Evolutionary conservation across 805 yeast genomes (phyloP).

Genomic region (Schwanniomyces yamadae): DNA sequence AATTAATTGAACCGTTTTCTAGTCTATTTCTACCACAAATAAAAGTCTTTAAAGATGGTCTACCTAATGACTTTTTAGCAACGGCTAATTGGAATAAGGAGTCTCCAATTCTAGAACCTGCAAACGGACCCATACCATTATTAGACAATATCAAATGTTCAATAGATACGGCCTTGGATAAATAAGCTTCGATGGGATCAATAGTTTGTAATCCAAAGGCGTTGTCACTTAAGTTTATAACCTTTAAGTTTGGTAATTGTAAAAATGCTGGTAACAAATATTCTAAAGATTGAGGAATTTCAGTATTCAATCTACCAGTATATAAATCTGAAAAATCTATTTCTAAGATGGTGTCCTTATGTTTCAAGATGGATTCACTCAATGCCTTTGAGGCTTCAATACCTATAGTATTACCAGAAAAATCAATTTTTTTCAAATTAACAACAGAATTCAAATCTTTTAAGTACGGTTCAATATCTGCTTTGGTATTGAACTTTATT

Average conservation of each 20-base stretch:
- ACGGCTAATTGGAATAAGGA: conserved; percentile 71
- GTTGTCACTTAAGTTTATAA: conserved; percentile 86
- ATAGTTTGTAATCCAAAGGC: conserved; percentile 97
- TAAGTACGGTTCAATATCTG: conserved; percentile 71
- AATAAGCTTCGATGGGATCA: conserved; percentile 78
- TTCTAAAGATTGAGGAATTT: conserved; percentile 82
- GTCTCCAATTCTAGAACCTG: conserved; percentile 91
- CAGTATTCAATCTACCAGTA: conserved; percentile 92
- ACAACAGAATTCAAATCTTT: conserved; percentile 47
- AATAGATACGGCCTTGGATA: conserved; percentile 72
- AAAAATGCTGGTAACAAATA: conserved; percentile 72
- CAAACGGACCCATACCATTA: conserved; percentile 98
- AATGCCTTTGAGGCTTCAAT: conserved; percentile 79
- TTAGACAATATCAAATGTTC: conserved; percentile 87
- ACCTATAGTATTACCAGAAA: conserved; percentile 94
- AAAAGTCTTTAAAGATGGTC: conserved; percentile 69
- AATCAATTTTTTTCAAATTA: conserved; percentile 58
- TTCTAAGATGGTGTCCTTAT: conserved; percentile 52
- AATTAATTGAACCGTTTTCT: conserved; percentile 89
- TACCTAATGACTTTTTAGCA: conserved; percentile 53
- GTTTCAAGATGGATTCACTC: conserved; percentile 52
- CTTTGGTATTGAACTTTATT: conserved; percentile 67
- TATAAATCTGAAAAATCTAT: conserved; percentile 88
- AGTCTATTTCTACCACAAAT: conserved; percentile 96
- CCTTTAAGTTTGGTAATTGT: conserved; percentile 63